These are phyloP conservation scores for Quercus ilex DNA, from an alignment of 306 rosid species.

Conservation along the genomic window DNA sequence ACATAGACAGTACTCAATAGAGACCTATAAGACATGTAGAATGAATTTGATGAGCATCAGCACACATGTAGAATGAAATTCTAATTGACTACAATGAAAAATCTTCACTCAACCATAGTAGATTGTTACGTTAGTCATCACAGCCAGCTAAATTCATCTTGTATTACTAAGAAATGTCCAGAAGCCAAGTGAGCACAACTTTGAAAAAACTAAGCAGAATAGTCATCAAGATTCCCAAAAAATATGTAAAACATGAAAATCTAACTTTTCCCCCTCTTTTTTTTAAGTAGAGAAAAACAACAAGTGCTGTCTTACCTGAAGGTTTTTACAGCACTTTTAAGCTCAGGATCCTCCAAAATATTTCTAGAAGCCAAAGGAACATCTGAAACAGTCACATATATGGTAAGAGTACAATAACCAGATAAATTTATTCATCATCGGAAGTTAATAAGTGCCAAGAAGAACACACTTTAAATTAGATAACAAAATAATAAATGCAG, in stretches of 20 bases:
- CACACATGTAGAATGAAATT: too few relatives aligned
- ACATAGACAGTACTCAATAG: not conserved
- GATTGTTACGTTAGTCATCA: too few relatives aligned
- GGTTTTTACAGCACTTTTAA: slow-evolving; percentile 83
- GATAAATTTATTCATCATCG: not conserved
- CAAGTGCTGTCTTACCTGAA: slow-evolving; percentile 45
- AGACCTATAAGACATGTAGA: too few relatives aligned
- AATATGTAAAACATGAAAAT: too few relatives aligned
- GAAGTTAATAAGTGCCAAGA: not conserved
- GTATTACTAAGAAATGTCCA: too few relatives aligned
- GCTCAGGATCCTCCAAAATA: slow-evolving; percentile 76
- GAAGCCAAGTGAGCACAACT: too few relatives aligned
- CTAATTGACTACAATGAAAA: too few relatives aligned
- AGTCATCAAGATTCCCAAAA: too few relatives aligned
- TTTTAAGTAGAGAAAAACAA: not conserved
- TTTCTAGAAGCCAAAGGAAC: slow-evolving; percentile 83
- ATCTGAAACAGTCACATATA: slow-evolving; percentile 41
- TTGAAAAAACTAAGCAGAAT: too few relatives aligned
- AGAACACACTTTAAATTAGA: not conserved
- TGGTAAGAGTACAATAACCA: not conserved
- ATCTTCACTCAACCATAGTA: too few relatives aligned
- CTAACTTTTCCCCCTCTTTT: not conserved
- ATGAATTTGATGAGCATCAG: too few relatives aligned
- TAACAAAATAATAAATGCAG: not conserved
- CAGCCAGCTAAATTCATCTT: too few relatives aligned